Conservation (phyloP, 352 stramenopile species). For the Globisporangium orthogonon region DNA sequence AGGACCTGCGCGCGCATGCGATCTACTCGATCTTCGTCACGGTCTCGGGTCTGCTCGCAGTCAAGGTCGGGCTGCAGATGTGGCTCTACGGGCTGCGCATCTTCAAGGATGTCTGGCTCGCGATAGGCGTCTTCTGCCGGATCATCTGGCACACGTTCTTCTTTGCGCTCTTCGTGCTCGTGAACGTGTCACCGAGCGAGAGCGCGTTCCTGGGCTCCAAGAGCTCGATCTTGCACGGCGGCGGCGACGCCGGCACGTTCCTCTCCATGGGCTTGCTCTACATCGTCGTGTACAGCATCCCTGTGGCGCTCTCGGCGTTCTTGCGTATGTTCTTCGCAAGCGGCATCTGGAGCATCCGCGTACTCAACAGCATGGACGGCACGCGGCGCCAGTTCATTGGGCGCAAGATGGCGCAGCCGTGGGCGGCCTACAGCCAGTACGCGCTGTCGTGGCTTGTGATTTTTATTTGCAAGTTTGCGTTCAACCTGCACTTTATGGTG, state of each 20-base stretch:
- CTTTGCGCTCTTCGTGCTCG: conserved; percentile 50
- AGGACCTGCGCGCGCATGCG: conserved; percentile 56
- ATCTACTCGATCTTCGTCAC: conserved; percentile 70
- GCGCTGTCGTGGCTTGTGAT: conserved; percentile 64
- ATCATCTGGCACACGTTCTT: conserved; percentile 75
- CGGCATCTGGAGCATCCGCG: conserved; percentile 48
- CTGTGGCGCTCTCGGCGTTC: conserved; percentile 36
- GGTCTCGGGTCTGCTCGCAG: conserved; percentile 37
- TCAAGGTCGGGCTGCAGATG: conserved; percentile 71
- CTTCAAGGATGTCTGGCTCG: conserved; percentile 61
- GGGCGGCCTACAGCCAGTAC: conserved; percentile 55
- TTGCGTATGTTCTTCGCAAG: conserved; percentile 49
- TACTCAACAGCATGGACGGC: conserved; percentile 61
- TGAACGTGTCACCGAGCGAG: conserved; percentile 59
- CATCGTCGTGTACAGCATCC: conserved; percentile 50
- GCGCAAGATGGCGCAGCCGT: conserved; percentile 61
- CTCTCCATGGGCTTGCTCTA: conserved; percentile 58
- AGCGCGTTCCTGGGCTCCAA: conserved; percentile 33
- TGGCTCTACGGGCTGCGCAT: conserved; percentile 65
- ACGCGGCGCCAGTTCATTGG: conserved; percentile 74
- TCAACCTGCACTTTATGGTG: conserved; percentile 80
- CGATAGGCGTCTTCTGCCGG: conserved; percentile 53
- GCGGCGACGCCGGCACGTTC: conserved; percentile 42
- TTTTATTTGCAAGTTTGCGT: conserved; percentile 74
- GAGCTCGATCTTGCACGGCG: conserved; percentile 37